Evolutionary conservation across 805 yeast genomes (phyloP), one percentile per base, ranked within the genome.

Genomic region (Clavispora carvajalis): DNA sequence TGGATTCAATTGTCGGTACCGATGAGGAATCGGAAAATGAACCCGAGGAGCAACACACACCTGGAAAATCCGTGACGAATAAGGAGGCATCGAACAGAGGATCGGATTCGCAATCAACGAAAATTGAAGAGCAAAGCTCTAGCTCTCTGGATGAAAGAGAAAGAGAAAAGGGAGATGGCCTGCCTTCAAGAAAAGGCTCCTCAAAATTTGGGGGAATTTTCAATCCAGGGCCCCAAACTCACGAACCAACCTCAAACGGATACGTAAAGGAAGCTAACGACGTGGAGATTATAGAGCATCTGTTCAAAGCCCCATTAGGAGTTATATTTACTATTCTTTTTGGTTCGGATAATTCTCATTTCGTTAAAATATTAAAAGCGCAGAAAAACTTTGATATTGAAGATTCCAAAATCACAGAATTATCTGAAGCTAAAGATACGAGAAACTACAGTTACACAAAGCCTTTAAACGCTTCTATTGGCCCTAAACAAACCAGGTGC

Each of bases 401-500:
- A 11, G 58, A 54, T 31, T 48, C 48, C 6, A 52, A 44, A 22
- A 59, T 37, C 54, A 73, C 48, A 46, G 69, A 65, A 19, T 41
- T 52, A 28, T 69, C 70, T 8, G 52, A 63, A 1, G 74, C 69
- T 4, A 59, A 60, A 21, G 59, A 65, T 34, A 73, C 65, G 34
- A 62, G 95, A 39, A 58, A 64, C 3, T 90, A 76, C 56, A 71
- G 74, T 4, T 93, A 90, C 60, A 73, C 76, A 36, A 86, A 86
- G 60, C 87, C 83, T 1, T 69, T 93, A 41, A 79, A 80, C 38
- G 89, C 77, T 39, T 76, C 96, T 1, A 79, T 93, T 26, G 99
- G 99, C 0, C 99, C 99, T 10, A 89, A 87, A 53, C 87, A 91
- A 18, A 90, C 99, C 2, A 79, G 74, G 41, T 86, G 95, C 57